phyloP scores from a whole-genome alignment of 2,329 filamentous ascomycete genomes.

The Trichoderma guizhouense region DNA sequence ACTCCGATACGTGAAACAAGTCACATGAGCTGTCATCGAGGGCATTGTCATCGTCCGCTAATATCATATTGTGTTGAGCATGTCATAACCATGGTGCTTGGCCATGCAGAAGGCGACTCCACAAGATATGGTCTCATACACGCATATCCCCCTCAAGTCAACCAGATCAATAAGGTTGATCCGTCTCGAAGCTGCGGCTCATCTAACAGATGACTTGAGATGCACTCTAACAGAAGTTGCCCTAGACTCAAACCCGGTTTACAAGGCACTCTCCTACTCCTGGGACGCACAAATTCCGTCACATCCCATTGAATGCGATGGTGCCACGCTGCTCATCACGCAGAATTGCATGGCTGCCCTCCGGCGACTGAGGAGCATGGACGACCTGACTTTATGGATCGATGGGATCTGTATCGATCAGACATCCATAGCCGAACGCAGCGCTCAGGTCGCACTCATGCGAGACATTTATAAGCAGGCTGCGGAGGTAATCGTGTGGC shows the following conservation, averaged over 20 bases:
- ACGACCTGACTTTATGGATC: conserved; percentile 1
- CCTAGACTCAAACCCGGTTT: not conserved
- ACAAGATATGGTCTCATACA: not conserved
- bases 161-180: not conserved
- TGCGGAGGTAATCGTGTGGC: not conserved
- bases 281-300: not conserved
- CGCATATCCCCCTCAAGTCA: not conserved
- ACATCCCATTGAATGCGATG: not conserved
- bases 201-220: not conserved
- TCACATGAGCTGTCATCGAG: not conserved
- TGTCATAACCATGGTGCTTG: not conserved
- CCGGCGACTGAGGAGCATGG: not conserved
- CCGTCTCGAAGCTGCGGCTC: not conserved
- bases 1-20: not conserved
- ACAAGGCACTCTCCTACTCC: not conserved
- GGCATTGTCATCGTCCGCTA: not conserved
- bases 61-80: not conserved
- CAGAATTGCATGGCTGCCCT: not conserved
- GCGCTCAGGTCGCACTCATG: conserved; percentile 3
- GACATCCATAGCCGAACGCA: not conserved
- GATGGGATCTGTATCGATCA: conserved; percentile 1
- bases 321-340: not conserved
- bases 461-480: conserved; percentile 4
- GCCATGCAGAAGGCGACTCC: not conserved
- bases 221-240: not conserved